A percentile compares a stretch with the other conserved stretches of the same genome.
Evolutionary conservation across 768 basidiomycete genomes (phyloP).

Genomic region (Termitomyces bulborhizus): DNA sequence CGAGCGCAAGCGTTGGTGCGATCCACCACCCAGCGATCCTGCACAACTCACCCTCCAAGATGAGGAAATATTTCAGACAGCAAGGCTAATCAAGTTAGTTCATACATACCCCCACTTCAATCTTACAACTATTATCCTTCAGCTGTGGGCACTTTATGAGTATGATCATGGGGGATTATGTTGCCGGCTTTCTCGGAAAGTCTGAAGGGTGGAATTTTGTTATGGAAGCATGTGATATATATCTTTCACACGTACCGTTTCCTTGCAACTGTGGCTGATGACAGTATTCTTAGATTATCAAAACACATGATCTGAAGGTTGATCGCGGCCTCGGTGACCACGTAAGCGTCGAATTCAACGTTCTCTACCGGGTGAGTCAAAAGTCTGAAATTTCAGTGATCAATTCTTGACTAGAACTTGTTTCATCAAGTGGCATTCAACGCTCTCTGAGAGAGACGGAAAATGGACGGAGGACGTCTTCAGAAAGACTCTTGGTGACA

Average conservation of each 20-base stretch:
- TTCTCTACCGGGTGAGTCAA: constrained; percentile 33
- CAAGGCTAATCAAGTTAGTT: constrained; percentile 42
- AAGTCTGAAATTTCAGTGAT: neutral
- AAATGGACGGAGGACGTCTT: constrained; percentile 47
- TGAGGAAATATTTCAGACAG: constrained; percentile 54
- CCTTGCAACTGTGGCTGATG: neutral
- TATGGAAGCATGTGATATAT: constrained; percentile 34
- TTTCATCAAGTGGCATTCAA: constrained; percentile 46
- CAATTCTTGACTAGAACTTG: neutral
- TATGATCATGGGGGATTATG: constrained; percentile 50
- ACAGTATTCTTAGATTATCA: constrained; percentile 24
- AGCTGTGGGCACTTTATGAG: constrained; percentile 50
- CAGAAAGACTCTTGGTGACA: constrained; percentile 28
- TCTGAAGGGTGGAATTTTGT: constrained; percentile 46
- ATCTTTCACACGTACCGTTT: constrained; percentile 1
- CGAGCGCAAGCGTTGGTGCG: constrained; percentile 39
- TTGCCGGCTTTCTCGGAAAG: constrained; percentile 49
- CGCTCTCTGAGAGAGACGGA: constrained; percentile 40
- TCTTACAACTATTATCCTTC: neutral
- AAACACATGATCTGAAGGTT: constrained; percentile 24
- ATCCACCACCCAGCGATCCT: constrained; percentile 30
- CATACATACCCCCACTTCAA: neutral
- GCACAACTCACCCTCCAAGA: constrained; percentile 28
- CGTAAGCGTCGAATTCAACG: constrained; percentile 61
- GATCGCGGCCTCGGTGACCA: constrained; percentile 58